Conservation (phyloP, 2,329 filamentous ascomycete genomes). For the Chrysoporthe cubensis region DNA sequence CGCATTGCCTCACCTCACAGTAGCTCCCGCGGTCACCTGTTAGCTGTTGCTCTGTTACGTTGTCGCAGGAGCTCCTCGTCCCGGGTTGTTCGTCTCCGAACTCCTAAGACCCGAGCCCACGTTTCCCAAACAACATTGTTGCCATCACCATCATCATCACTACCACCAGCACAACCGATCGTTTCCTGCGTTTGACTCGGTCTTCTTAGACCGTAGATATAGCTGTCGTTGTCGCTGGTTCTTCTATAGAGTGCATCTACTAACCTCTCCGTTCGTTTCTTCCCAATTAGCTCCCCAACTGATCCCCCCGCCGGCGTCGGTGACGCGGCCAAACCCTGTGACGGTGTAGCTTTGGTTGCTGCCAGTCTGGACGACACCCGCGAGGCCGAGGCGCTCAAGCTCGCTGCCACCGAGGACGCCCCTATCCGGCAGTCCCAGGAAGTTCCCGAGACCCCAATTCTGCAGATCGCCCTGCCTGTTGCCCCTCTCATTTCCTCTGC, state of each 20-base stretch:
- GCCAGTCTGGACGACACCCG: conserved; percentile 1
- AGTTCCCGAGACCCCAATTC: too few relatives aligned
- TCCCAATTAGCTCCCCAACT: not conserved
- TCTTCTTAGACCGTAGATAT: conserved; percentile 2
- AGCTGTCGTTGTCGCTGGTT: not conserved
- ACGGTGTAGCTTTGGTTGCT: not conserved
- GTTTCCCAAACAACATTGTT: not conserved
- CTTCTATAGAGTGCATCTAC: not conserved
- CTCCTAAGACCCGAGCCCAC: not conserved
- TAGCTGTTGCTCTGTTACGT: not conserved
- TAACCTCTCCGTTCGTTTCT: conserved; percentile 17
- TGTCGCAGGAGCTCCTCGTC: conserved; percentile 1
- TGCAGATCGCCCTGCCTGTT: not conserved
- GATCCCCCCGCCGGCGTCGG: not conserved
- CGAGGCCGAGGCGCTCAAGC: not conserved
- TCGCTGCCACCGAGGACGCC: not conserved
- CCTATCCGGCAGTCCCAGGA: too few relatives aligned
- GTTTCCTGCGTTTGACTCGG: not conserved
- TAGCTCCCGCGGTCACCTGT: not conserved
- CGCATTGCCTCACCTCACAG: not conserved
- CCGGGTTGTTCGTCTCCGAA: too few relatives aligned
- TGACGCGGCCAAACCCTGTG: not conserved
- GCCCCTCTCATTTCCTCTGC: not conserved
- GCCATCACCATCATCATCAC: not conserved
- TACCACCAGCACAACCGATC: not conserved